Evolutionary conservation across 2,329 filamentous ascomycete genomes (phyloP), one percentile per base, ranked within the genome.

Genomic region (Orbilia oligospora): DNA sequence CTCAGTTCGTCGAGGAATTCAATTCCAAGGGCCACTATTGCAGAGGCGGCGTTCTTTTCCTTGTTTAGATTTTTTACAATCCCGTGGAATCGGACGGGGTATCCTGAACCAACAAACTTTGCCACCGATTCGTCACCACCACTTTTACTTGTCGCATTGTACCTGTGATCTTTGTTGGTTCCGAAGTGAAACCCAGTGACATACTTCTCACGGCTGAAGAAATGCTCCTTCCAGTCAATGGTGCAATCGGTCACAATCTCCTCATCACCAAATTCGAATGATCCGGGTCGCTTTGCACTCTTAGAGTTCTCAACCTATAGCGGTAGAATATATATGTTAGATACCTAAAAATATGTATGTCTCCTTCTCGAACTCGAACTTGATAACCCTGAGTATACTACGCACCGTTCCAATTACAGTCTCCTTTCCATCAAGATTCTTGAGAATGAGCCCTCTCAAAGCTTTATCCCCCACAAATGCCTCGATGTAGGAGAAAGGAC

Each of bases 381-480:
- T 46, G 9, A 18, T 46, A 22, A 18, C n/a, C 14, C 3, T 20
- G 5, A 22, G n/a, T 9, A n/a, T n/a, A 53, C 72, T 48, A 46
- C n/a, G n/a, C n/a, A 71, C 72, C 5, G 66, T 76, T 71, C 72
- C 72, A n/a, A 76, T 71, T 30, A 44, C 24, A 4, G 72, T 76
- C 33, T 76, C 66, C 12, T 66, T 71, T 10, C 72, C 72, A 24
- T 71, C 67, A n/a, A 76, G 56, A 22, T 76, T 22, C 53, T 76
- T 76, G 24, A 76, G 56, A 22, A 70, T 49, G n/a, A 76, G 48
- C 9, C 72, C 72, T 12, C 65, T 61, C 14, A 76, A 27, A 3
- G 72, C 67, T n/a, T 71, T 70, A 18, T 76, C 72, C 30, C 72
- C 72, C 9, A 71, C 65, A 20, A 76, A 71, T 12, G 61, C 65